Conservation (phyloP, 2,329 filamentous ascomycete species). For the Fusarium brachygibbosum region DNA sequence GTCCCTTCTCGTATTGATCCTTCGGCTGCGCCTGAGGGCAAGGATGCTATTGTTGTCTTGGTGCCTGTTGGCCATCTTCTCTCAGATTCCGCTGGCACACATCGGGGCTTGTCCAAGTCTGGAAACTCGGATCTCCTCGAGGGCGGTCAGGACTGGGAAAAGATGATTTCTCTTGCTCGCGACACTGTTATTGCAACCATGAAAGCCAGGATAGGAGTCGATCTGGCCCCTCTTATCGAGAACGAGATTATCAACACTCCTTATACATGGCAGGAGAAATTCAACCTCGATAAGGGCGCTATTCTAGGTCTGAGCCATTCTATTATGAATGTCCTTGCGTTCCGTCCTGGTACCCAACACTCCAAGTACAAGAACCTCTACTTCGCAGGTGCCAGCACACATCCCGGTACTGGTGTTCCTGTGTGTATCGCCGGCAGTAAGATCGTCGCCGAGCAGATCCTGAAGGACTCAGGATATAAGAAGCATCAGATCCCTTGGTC, state of each 20-base stretch:
- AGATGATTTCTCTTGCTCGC: constrained; percentile 71
- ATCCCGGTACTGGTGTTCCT: constrained; percentile 82
- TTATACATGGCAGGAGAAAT: constrained; percentile 72
- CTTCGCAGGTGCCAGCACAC: constrained; percentile 81
- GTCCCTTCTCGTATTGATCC: constrained; percentile 78
- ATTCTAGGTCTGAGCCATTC: constrained; percentile 79
- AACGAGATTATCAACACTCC: constrained; percentile 77
- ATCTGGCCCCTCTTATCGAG: constrained; percentile 62
- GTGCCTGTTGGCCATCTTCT: constrained; percentile 78
- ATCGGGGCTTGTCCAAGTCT: constrained; percentile 27
- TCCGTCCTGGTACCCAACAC: constrained; percentile 72
- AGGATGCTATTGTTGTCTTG: constrained; percentile 76
- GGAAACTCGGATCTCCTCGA: not conserved
- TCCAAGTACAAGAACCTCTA: constrained; percentile 67
- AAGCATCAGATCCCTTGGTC: constrained; percentile 30
- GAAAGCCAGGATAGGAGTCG: constrained; percentile 69
- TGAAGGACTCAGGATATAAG: constrained; percentile 36
- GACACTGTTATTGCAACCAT: constrained; percentile 73
- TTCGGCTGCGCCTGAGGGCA: constrained; percentile 73
- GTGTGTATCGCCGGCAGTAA: constrained; percentile 79
- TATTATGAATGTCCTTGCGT: constrained; percentile 80
- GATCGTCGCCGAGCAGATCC: constrained; percentile 64
- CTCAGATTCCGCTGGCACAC: constrained; percentile 32
- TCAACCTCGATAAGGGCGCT: constrained; percentile 81
- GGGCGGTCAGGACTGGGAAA: constrained; percentile 61